phyloP scores from a whole-genome alignment of 108 stramenopile genomes.

The Cyclotella kingstonii region DNA sequence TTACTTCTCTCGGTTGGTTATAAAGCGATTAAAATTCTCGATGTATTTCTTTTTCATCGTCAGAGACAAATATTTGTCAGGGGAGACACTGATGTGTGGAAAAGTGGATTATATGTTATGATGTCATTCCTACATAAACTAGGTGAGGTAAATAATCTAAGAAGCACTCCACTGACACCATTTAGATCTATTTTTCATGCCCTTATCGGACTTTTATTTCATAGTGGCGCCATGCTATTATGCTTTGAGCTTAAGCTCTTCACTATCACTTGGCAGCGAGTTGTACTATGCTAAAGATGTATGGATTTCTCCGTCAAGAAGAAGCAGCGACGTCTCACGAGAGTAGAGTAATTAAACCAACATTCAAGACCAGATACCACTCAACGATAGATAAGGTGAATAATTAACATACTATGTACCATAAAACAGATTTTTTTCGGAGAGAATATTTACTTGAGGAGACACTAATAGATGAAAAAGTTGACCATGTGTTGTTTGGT shows the following conservation, averaged over 20 bases:
- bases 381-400: too few relatives aligned
- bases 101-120: constrained; percentile 10
- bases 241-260: constrained; percentile 16
- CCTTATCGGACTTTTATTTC: background rate
- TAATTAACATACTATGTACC: too few relatives aligned
- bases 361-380: too few relatives aligned
- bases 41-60: background rate
- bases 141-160: constrained; percentile 1
- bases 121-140: constrained; percentile 27
- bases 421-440: too few relatives aligned
- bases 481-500: too few relatives aligned
- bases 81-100: constrained; percentile 15
- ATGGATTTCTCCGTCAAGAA: constrained; percentile 18
- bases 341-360: too few relatives aligned
- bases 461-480: too few relatives aligned
- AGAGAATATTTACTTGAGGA: too few relatives aligned
- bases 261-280: constrained; percentile 16
- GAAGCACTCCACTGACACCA: background rate
- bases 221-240: constrained; percentile 33
- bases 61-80: constrained; percentile 20
- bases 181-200: background rate
- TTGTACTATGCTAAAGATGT: constrained; percentile 25
- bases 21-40: background rate
- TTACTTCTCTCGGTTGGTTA: background rate
- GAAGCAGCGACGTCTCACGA: too few relatives aligned